Percentiles rank a stretch among this genome's conserved stretches.
Evolutionary conservation across 805 yeast genomes (phyloP).

Genomic region (Wickerhamiella hasegawae): DNA sequence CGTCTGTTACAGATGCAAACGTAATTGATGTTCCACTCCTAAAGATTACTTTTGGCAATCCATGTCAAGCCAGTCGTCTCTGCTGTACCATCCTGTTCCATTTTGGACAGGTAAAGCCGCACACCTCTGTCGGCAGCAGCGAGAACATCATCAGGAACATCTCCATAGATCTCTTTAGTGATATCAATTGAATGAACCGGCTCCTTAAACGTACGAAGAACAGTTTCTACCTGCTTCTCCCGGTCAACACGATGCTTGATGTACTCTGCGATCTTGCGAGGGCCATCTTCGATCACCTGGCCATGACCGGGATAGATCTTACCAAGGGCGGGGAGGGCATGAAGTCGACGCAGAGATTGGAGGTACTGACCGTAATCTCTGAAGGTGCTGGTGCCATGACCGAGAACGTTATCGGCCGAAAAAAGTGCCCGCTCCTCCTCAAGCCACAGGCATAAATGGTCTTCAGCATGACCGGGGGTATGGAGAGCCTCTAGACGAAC

Average conservation of each 20-base stretch:
- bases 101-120: slow-evolving; percentile 18
- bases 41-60: too few species aligned
- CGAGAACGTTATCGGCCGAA: slow-evolving; percentile 25
- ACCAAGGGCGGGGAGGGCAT: slow-evolving; percentile 8
- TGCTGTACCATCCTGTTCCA: slow-evolving; percentile 12
- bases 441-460: slow-evolving; percentile 23
- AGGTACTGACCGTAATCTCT: slow-evolving; percentile 19
- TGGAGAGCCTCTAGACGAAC: slow-evolving; percentile 17
- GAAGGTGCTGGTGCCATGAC: slow-evolving; percentile 24
- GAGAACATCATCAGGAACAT: slow-evolving; percentile 14
- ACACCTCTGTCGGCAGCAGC: slow-evolving; percentile 22
- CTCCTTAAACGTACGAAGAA: slow-evolving; percentile 7
- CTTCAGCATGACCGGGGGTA: slow-evolving; percentile 26
- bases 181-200: slow-evolving; percentile 12
- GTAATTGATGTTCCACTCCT: too few species aligned
- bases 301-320: slow-evolving; percentile 26
- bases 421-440: slow-evolving; percentile 21
- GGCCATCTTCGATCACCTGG: slow-evolving; percentile 19
- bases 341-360: slow-evolving; percentile 17
- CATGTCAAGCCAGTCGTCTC: too few species aligned
- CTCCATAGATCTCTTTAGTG: slow-evolving; percentile 16
- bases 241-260: slow-evolving; percentile 22
- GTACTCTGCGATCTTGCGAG: slow-evolving; percentile 18
- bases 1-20: too few species aligned
- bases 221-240: slow-evolving; percentile 17